These are phyloP conservation scores for Tylopilus subfusipes DNA, from an alignment of 768 basidiomycete genomes.

Conservation along the genomic window DNA sequence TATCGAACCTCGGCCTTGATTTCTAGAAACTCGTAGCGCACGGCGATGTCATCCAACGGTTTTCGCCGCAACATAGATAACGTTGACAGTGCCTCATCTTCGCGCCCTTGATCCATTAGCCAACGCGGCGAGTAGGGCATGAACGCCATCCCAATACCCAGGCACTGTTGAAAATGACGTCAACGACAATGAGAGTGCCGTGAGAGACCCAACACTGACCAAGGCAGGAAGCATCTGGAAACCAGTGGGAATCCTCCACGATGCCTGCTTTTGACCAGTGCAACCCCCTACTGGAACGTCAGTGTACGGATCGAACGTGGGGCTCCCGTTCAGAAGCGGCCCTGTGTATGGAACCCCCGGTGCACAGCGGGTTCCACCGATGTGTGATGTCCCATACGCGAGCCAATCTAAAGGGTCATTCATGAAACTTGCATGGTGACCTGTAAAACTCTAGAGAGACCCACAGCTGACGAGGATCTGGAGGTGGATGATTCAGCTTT, in stretches of 20 bases:
- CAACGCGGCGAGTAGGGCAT: constrained; percentile 45
- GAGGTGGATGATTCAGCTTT: background rate
- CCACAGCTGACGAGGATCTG: constrained; percentile 33
- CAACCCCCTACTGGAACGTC: constrained; percentile 33
- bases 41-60: constrained; percentile 27
- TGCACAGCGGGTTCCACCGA: constrained; percentile 33
- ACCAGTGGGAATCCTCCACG: constrained; percentile 36
- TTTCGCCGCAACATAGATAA: constrained; percentile 35
- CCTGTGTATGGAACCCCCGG: constrained; percentile 29
- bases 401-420: constrained; percentile 26
- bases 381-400: constrained; percentile 32
- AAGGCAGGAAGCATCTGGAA: constrained; percentile 39
- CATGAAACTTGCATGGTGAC: background rate
- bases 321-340: constrained; percentile 30
- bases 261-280: constrained; percentile 30
- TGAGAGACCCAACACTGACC: constrained; percentile 18
- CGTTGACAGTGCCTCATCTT: constrained; percentile 34
- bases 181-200: background rate
- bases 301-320: constrained; percentile 26
- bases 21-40: constrained; percentile 39
- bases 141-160: constrained; percentile 31
- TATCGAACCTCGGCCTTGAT: constrained; percentile 37
- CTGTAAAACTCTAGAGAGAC: background rate
- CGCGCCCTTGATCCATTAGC: constrained; percentile 37
- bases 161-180: constrained; percentile 17